These are phyloP conservation scores for Leishmania turanica DNA, from an alignment of 208 protist species.

Conservation along the genomic window DNA sequence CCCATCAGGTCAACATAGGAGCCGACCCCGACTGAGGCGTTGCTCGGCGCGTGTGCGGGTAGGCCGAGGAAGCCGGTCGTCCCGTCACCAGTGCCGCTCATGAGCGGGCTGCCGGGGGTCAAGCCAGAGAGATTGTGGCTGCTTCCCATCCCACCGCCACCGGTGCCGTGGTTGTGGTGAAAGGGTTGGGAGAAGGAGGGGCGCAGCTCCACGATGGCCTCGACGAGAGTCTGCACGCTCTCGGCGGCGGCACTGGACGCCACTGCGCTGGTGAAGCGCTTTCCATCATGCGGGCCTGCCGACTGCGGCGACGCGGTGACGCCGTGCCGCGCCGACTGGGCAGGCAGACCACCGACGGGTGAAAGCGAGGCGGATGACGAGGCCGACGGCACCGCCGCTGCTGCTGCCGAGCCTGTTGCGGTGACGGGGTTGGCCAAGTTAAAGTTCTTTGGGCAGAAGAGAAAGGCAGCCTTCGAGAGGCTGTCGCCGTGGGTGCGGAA, in stretches of 20 bases:
- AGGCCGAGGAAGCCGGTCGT: background rate
- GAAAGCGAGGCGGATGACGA: background rate
- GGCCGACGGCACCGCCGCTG: background rate
- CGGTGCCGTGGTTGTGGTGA: background rate
- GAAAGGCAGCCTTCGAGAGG: slow-evolving; percentile 65
- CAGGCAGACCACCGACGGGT: background rate
- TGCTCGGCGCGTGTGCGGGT: slow-evolving; percentile 19
- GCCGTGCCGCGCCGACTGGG: background rate
- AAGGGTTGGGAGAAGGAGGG: slow-evolving; percentile 15
- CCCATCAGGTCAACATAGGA: slow-evolving; percentile 41
- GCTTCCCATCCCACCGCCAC: slow-evolving; percentile 3
- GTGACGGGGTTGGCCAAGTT: slow-evolving; percentile 32
- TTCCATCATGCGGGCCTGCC: background rate
- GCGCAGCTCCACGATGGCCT: slow-evolving; percentile 58
- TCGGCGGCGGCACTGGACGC: slow-evolving; percentile 7
- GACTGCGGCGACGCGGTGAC: background rate
- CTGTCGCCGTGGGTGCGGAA: slow-evolving; percentile 74
- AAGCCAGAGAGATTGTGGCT: slow-evolving; percentile 4
- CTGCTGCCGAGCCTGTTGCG: background rate
- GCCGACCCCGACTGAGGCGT: slow-evolving; percentile 8
- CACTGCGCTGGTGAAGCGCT: background rate
- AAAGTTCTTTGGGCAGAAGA: slow-evolving; percentile 83
- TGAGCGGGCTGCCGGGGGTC: slow-evolving; percentile 19
- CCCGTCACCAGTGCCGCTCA: slow-evolving; percentile 5
- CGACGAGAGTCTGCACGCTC: slow-evolving; percentile 33